Base-by-base conservation (phyloP, 2,329 filamentous ascomycete species). In the Penicillium occitanis region DNA sequence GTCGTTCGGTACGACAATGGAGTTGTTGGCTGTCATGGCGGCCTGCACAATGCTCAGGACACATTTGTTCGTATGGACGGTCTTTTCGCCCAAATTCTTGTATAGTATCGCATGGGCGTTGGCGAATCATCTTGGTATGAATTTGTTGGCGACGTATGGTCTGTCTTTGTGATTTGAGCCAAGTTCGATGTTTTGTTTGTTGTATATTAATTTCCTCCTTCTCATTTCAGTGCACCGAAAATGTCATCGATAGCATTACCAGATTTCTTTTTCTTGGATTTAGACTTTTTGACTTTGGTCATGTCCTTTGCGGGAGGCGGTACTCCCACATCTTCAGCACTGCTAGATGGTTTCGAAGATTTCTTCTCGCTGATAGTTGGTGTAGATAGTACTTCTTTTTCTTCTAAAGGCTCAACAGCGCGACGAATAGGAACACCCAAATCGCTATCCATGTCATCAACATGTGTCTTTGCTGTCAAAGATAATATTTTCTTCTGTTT, bases 51-150 rank as follows among this genome's bases (percentile, higher is more conserved):
- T 86, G 7, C 78, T 99, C 74, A 84, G 94, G 70, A 92, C 91
- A 35, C 95, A 99, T 82, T 78, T 99, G 66, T 99, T 99, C 76
- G 93, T 99, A 68, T 99, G 95, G 95, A 98, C 94, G 0, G 95
- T 99, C 11, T 99, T 99, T 78, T 96, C 92, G 69, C 95, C 95
- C 0, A 99, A 98, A 78, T 98, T 93, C 77, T 80, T 99, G 70
- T 99, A 96, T 76, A 91, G 88, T 69, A 90, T 95, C 83, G 92
- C 90, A 14, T 99, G 95, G 96, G 88, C 86, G 68, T 74, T 94
- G 55, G 91, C 87, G 7, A 92, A 93, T 81, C 94, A 99, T 85
- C 75, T 93, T 68, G 75, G 85, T 44, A 82, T 94, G 51, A 93
- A 94, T 76, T 71, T 93, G 40, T 81, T 85, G 5, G 88, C 87